A percentile compares a stretch with the other conserved stretches of the same genome.
Evolutionary conservation across 2,329 filamentous ascomycete species (phyloP).

Genomic region (Arthroderma uncinatum): DNA sequence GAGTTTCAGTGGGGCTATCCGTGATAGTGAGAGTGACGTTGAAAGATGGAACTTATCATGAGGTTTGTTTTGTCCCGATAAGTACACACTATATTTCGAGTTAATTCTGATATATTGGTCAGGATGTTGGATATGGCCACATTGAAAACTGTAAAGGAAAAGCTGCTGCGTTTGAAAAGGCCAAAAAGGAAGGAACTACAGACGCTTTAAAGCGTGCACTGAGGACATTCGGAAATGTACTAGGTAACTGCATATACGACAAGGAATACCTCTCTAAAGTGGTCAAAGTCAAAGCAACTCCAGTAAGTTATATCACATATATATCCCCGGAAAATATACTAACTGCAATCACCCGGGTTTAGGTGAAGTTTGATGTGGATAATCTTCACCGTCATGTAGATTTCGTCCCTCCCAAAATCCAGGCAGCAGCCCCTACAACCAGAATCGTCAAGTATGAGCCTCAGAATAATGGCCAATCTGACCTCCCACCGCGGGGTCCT

Average conservation of each 20-base stretch:
- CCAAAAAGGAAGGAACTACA: slow-evolving; percentile 95
- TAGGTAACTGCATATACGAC: slow-evolving; percentile 98
- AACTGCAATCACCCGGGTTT: neutral
- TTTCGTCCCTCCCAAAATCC: slow-evolving; percentile 52
- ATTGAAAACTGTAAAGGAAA: slow-evolving; percentile 96
- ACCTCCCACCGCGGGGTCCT: slow-evolving; percentile 28
- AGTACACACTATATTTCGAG: slow-evolving; percentile 1
- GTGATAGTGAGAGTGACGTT: slow-evolving; percentile 85
- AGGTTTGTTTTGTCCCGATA: slow-evolving; percentile 39
- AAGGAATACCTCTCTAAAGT: slow-evolving; percentile 85
- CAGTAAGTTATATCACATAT: slow-evolving; percentile 33
- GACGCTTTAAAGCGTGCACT: slow-evolving; percentile 84
- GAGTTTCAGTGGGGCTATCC: slow-evolving; percentile 73
- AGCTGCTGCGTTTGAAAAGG: slow-evolving; percentile 92
- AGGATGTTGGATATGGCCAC: slow-evolving; percentile 89
- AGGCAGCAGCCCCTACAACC: slow-evolving; percentile 13
- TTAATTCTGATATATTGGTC: neutral
- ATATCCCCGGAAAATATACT: neutral
- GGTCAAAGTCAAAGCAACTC: slow-evolving; percentile 73
- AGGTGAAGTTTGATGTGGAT: slow-evolving; percentile 63
- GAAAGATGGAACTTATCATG: slow-evolving; percentile 89
- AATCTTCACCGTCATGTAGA: slow-evolving; percentile 72
- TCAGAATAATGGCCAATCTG: slow-evolving; percentile 13
- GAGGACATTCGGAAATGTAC: slow-evolving; percentile 85
- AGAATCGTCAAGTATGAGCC: slow-evolving; percentile 37